These are phyloP conservation scores for Boletellus ananiceps DNA, from an alignment of 768 basidiomycete species.

Conservation along the genomic window DNA sequence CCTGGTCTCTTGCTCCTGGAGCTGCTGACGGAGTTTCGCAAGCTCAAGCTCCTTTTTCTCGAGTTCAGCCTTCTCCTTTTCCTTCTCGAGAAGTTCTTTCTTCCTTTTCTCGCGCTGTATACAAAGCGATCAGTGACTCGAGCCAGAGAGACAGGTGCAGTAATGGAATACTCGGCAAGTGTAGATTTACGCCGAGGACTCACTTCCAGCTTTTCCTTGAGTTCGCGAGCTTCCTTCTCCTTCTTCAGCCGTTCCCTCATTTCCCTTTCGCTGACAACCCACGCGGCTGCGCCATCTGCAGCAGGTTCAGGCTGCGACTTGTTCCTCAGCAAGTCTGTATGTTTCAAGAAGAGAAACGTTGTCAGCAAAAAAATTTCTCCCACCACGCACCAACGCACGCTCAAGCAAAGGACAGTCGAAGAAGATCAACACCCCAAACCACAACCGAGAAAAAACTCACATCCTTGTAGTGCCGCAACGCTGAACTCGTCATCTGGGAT, in stretches of 20 bases:
- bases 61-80: constrained; percentile 55
- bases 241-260: constrained; percentile 67
- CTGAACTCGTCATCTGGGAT: constrained; percentile 86
- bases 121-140: constrained; percentile 9
- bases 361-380: constrained; percentile 26
- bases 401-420: constrained; percentile 15
- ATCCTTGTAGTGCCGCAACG: constrained; percentile 87
- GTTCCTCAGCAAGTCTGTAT: constrained; percentile 71
- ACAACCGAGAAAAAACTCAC: constrained; percentile 45
- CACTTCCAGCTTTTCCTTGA: constrained; percentile 64
- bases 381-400: constrained; percentile 20
- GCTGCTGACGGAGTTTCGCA: constrained; percentile 47
- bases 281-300: constrained; percentile 57
- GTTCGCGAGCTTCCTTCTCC: constrained; percentile 69
- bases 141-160: constrained; percentile 2
- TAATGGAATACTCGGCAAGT: constrained; percentile 18
- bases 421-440: background rate
- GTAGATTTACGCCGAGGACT: constrained; percentile 28
- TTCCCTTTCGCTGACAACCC: constrained; percentile 73
- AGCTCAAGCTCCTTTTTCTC: constrained; percentile 63
- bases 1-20: constrained; percentile 51
- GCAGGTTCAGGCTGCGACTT: constrained; percentile 80
- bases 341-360: background rate
- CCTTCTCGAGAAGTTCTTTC: constrained; percentile 42
- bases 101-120: constrained; percentile 42